These are phyloP conservation scores for Aspergillus egyptiacus DNA, from an alignment of 495 filamentous ascomycete genomes.

Conservation along the genomic window DNA sequence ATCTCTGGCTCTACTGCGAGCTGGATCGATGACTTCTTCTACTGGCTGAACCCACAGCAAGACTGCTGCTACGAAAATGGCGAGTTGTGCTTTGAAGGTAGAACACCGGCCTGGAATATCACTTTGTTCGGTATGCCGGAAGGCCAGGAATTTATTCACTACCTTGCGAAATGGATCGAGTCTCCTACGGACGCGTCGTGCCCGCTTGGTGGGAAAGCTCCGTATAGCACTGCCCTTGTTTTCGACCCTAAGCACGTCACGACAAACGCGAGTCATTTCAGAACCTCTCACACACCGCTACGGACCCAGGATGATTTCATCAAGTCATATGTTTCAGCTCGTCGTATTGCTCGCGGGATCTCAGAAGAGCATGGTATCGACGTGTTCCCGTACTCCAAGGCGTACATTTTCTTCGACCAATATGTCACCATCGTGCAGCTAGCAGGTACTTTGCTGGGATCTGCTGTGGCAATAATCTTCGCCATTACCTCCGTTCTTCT, in stretches of 20 bases:
- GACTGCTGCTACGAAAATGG: constrained; percentile 67
- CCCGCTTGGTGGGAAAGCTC: constrained; percentile 78
- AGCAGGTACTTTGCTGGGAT: constrained; percentile 70
- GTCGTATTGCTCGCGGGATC: constrained; percentile 76
- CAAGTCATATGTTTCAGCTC: constrained; percentile 77
- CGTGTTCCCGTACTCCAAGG: constrained; percentile 92
- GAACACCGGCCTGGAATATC: constrained; percentile 78
- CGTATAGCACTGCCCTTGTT: constrained; percentile 80
- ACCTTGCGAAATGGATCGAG: constrained; percentile 73
- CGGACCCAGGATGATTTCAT: constrained; percentile 92
- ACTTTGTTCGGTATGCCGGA: constrained; percentile 87
- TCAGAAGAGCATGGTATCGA: constrained; percentile 60
- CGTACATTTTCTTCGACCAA: constrained; percentile 99
- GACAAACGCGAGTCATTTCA: constrained; percentile 80
- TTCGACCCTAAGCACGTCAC: constrained; percentile 59
- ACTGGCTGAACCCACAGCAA: constrained; percentile 89
- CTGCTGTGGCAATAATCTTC: constrained; percentile 78
- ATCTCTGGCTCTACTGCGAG: constrained; percentile 87
- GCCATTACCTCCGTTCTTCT: constrained; percentile 69
- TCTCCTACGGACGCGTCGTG: constrained; percentile 77
- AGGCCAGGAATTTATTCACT: constrained; percentile 80
- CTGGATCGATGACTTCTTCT: constrained; percentile 95
- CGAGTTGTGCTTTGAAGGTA: constrained; percentile 69
- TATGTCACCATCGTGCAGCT: constrained; percentile 79
- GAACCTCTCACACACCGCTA: constrained; percentile 80